Conservation (phyloP, 1,284 basidiomycete genomes). For the Naganishia sp. region DNA sequence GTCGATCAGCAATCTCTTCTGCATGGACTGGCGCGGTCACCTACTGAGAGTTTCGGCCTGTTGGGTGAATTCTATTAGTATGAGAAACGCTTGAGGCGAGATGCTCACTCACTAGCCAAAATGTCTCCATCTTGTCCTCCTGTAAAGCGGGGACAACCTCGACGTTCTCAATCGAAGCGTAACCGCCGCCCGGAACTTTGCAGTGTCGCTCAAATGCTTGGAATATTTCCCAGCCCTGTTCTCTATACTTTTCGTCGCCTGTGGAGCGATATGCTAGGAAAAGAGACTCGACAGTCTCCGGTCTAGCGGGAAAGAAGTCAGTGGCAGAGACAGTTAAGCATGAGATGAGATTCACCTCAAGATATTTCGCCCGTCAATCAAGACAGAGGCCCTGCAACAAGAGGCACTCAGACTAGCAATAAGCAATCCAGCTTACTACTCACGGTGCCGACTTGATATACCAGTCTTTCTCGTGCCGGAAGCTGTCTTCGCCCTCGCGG, state of each 20-base stretch:
- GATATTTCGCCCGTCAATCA: slow-evolving; percentile 80
- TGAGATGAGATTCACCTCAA: slow-evolving; percentile 60
- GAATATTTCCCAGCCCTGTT: slow-evolving; percentile 88
- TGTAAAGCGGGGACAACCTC: slow-evolving; percentile 64
- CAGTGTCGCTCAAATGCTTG: slow-evolving; percentile 84
- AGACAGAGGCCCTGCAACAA: neutral
- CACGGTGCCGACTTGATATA: slow-evolving; percentile 73
- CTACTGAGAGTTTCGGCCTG: slow-evolving; percentile 23
- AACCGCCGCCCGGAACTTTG: slow-evolving; percentile 72
- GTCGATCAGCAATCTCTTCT: neutral
- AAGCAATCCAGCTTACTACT: slow-evolving; percentile 49
- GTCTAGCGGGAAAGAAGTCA: slow-evolving; percentile 57
- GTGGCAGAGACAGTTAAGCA: slow-evolving; percentile 18
- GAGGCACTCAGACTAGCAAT: neutral
- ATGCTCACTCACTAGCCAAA: slow-evolving; percentile 64
- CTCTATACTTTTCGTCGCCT: slow-evolving; percentile 76
- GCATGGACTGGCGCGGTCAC: neutral
- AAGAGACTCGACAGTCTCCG: slow-evolving; percentile 91
- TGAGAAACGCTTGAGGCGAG: too few species aligned
- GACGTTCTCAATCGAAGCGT: slow-evolving; percentile 81
- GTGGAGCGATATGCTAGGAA: slow-evolving; percentile 84
- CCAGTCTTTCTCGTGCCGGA: slow-evolving; percentile 64
- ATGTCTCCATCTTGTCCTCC: slow-evolving; percentile 94
- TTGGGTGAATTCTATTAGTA: neutral
- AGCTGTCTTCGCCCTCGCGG: slow-evolving; percentile 58